Evolutionary conservation across 2,329 filamentous ascomycete genomes (phyloP).

Genomic region (Trichoderma sp.): DNA sequence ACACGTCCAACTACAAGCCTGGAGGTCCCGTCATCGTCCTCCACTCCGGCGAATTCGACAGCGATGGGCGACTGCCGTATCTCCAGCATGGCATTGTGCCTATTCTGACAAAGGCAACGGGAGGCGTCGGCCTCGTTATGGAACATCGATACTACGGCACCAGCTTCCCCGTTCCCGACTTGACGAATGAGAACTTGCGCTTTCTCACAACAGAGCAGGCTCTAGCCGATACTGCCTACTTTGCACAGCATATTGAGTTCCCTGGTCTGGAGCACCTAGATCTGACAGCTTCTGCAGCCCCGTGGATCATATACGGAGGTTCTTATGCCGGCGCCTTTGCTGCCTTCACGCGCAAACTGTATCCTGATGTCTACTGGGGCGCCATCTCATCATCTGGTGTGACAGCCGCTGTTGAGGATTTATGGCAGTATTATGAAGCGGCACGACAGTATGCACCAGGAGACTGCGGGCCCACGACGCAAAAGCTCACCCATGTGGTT

Average conservation of each 20-base stretch:
- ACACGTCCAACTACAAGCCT: constrained; percentile 68
- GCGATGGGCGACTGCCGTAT: constrained; percentile 55
- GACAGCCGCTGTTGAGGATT: constrained; percentile 73
- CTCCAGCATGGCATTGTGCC: constrained; percentile 76
- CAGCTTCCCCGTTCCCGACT: constrained; percentile 66
- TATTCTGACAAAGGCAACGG: constrained; percentile 66
- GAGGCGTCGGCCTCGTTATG: constrained; percentile 75
- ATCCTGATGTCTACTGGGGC: constrained; percentile 76
- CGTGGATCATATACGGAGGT: constrained; percentile 79
- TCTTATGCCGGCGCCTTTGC: constrained; percentile 81
- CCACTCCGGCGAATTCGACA: constrained; percentile 52
- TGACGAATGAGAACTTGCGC: constrained; percentile 67
- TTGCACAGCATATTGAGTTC: constrained; percentile 70
- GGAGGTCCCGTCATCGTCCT: constrained; percentile 82
- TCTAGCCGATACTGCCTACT: constrained; percentile 77
- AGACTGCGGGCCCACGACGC: constrained; percentile 63
- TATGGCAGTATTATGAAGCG: constrained; percentile 62
- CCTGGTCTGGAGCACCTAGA: constrained; percentile 65
- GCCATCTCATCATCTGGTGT: constrained; percentile 80
- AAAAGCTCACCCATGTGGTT: constrained; percentile 52
- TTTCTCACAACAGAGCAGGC: constrained; percentile 84
- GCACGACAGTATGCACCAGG: constrained; percentile 49
- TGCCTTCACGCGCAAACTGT: constrained; percentile 71
- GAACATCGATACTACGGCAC: constrained; percentile 87
- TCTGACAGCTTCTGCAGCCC: constrained; percentile 61